A percentile compares a stretch with the other conserved stretches of the same genome.
These are phyloP conservation scores for Podospora pseudocomata DNA, from an alignment of 495 filamentous ascomycete species.

Conservation along the genomic window DNA sequence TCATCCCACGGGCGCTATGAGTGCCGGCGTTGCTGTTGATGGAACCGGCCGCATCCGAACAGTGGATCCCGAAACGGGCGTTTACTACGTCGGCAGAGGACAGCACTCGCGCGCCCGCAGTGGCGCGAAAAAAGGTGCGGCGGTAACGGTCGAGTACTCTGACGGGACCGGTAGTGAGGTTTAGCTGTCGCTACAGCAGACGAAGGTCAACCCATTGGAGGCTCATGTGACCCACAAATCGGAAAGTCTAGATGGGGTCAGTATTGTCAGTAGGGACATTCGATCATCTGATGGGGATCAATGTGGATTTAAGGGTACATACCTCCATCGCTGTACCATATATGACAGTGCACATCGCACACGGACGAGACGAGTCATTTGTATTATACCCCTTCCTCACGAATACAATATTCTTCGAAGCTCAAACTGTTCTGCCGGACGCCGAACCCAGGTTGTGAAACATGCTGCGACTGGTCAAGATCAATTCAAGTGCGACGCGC, in stretches of 20 bases:
- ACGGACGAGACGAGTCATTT: neutral
- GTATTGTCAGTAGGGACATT: neutral
- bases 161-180: conserved; percentile 12
- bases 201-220: conserved; percentile 13
- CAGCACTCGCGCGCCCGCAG: neutral
- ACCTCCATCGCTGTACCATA: neutral
- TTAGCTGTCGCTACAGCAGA: neutral
- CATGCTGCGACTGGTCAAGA: too few relatives aligned
- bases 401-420: neutral
- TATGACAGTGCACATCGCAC: neutral
- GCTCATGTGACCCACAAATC: conserved; percentile 12
- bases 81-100: neutral
- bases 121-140: neutral
- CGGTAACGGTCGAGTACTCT: neutral
- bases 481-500: too few relatives aligned
- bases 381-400: neutral
- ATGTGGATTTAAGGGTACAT: neutral
- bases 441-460: too few relatives aligned
- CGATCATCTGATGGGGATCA: neutral
- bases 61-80: neutral
- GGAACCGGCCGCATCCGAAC: conserved; percentile 7
- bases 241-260: neutral
- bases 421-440: neutral
- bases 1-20: neutral
- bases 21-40: neutral